A percentile compares a stretch with the other conserved stretches of the same genome.
These are phyloP conservation scores for Penicillium sp. DNA, from an alignment of 2,329 filamentous ascomycete species.

Conservation along the genomic window DNA sequence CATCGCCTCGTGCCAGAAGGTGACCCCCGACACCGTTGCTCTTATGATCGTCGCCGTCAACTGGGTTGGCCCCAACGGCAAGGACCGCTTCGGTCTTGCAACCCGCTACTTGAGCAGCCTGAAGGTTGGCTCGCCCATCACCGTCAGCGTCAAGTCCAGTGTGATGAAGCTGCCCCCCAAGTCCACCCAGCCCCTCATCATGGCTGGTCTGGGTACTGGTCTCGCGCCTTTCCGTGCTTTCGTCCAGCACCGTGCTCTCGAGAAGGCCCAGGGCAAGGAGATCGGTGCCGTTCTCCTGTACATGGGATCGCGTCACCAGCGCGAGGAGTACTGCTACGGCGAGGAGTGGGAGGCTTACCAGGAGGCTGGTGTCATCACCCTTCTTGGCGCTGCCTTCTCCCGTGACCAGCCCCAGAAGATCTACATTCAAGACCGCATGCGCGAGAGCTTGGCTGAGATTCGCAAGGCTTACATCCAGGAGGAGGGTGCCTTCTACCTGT, in stretches of 20 bases:
- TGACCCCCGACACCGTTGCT: constrained; percentile 83
- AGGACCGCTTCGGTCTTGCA: constrained; percentile 87
- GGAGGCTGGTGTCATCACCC: constrained; percentile 90
- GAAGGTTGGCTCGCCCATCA: constrained; percentile 73
- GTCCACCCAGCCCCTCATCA: constrained; percentile 91
- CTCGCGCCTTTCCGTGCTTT: constrained; percentile 99
- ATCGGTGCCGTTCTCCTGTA: constrained; percentile 93
- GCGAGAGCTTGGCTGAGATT: constrained; percentile 79
- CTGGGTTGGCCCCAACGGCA: constrained; percentile 87
- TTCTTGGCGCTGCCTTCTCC: constrained; percentile 90
- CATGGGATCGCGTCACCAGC: constrained; percentile 95
- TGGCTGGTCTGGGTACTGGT: constrained; percentile 97
- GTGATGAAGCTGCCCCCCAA: constrained; percentile 96
- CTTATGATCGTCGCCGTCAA: constrained; percentile 97
- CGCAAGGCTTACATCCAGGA: constrained; percentile 82
- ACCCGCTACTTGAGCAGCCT: constrained; percentile 84
- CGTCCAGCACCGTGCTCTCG: constrained; percentile 95
- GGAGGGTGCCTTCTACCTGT: constrained; percentile 93
- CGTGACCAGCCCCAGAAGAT: constrained; percentile 98
- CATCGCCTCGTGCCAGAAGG: constrained; percentile 96
- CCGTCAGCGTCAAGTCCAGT: constrained; percentile 92
- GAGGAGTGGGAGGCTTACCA: constrained; percentile 99
- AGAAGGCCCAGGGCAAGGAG: constrained; percentile 94
- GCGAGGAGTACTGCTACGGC: constrained; percentile 97
- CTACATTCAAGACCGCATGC: constrained; percentile 98